Evolutionary conservation across 1,284 basidiomycete genomes (phyloP), one percentile per base, ranked within the genome.

Genomic region (Tilletia indica): DNA sequence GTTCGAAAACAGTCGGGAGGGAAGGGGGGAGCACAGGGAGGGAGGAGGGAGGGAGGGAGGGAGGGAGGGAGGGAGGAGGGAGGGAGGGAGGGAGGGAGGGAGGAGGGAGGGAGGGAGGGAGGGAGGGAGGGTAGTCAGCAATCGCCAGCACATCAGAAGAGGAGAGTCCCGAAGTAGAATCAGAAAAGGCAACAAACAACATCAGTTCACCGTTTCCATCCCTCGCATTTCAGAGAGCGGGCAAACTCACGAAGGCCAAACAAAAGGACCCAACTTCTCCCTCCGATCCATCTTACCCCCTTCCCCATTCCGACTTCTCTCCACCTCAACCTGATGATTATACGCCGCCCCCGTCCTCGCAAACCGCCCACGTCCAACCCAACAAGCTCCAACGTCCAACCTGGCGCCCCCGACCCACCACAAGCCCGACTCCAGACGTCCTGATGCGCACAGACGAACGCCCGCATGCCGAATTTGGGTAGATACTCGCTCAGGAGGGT

Each of bases 401-500:
- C 85, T 0, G 85, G 82, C 2, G 84, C 84, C 3, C 83, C 82
- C 11, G 83, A 86, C 2, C 96, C 97, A 19, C 96, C 97, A 8
- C 89, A 91, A 79, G 94, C 94, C 4, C 95, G 90, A 1, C 93
- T 97, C 93, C 94, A 99, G 36, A 98, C 94, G 74, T 87, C 86
- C 72, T 87, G 86, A 71, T 87, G 86, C 3, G 85, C 82, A 76
- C 85, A 86, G 16, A 99, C 88, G 79, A 96, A 94, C 3, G 91
- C 92, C 1, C 89, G 88, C 36, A 99, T 84, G 1, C 93, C 93
- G 73, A 92, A 93, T 72, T 90, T 84, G 0, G 92, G 90, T 71
- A 97, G 88, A 14, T 45, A 14, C n/a, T 94, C 84, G 0, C 88
- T 87, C 5, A 99, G 87, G 2, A 99, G 85, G 0, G 86, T 81